Base-by-base conservation (phyloP, 202 grass and related monocot genomes). In the Setaria italica region DNA sequence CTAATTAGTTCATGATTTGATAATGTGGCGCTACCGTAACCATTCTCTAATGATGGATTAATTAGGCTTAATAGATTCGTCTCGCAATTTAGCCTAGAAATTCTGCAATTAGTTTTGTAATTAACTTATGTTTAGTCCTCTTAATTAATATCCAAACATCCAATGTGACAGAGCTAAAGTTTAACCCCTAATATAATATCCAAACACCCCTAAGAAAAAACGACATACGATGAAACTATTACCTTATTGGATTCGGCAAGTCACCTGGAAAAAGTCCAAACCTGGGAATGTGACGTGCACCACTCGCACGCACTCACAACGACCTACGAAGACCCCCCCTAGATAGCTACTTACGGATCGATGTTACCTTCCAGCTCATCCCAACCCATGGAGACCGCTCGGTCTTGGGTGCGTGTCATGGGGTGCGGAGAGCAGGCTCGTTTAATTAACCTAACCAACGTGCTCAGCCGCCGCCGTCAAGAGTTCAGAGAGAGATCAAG, bases 271-370 rank as follows among this genome's bases (percentile, higher is more conserved):
- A 58, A 46, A 9, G n/a, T 41, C 37, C 9, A 46, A 11, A 57
- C 14, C 2, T 55, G 29, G 0, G 16, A 20, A 20, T 9, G 43
- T 32, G 58, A 64, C 7, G 42, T 20, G 14, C 42, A 78, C 76
- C 21, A 49, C 37, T 25, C n/a, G 16, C 7, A 32, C 75, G 58
- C 76, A 49, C 76, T 63, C 25, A 0, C 74, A 20, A 58, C 33
- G 58, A 79, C 56, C 59, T 34, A 79, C 9, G 25, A 49, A 1
- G 59, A 45, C 74, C 53, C 17, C 73, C 76, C 63, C 53, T 16
- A 53, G 47, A 30, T 34, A 74, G 14, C 9, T 13, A 11, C 42
- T 43, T 25, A 13, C 9, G 0, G 17, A 17, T 2, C 5, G 11
- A 15, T 30, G 13, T 17, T 20, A 6, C 20, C 2, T 29, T 29